These are phyloP conservation scores for Emydomyces testavorans DNA, from an alignment of 2,329 filamentous ascomycete species.

Conservation along the genomic window DNA sequence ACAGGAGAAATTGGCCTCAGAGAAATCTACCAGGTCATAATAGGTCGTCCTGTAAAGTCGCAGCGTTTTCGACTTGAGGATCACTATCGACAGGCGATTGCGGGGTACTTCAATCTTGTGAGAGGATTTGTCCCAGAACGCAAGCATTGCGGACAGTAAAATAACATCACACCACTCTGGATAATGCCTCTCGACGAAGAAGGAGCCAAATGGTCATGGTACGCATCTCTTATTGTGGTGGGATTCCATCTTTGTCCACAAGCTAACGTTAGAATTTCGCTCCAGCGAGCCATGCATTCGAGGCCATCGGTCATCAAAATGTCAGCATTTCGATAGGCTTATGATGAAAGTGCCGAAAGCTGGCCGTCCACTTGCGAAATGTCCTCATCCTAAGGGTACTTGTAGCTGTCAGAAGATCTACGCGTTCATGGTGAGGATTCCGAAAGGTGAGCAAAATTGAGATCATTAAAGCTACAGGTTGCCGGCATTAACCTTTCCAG, in stretches of 20 bases:
- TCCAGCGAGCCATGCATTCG: constrained; percentile 39
- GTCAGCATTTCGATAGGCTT: constrained; percentile 38
- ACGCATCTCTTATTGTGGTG: constrained; percentile 9
- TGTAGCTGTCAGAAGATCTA: constrained; percentile 35
- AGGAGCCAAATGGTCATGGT: constrained; percentile 39
- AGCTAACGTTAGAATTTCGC: constrained; percentile 1
- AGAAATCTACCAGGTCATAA: not conserved
- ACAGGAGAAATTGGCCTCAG: not conserved
- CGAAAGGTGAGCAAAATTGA: constrained; percentile 28
- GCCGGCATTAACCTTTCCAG: constrained; percentile 20
- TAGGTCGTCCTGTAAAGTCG: not conserved
- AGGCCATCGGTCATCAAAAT: constrained; percentile 41
- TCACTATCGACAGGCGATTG: not conserved
- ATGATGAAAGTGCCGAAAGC: constrained; percentile 42
- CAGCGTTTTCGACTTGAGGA: not conserved
- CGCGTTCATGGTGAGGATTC: constrained; percentile 37
- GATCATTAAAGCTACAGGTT: not conserved
- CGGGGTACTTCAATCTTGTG: not conserved
- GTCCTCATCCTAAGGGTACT: constrained; percentile 35
- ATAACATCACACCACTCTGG: not conserved
- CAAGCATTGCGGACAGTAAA: not conserved
- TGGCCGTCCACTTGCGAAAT: constrained; percentile 38
- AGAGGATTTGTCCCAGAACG: not conserved
- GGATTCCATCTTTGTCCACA: not conserved
- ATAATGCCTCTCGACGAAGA: constrained; percentile 37